These are phyloP conservation scores for Rhodotorula sp. DNA, from an alignment of 1,284 basidiomycete species.

Conservation along the genomic window DNA sequence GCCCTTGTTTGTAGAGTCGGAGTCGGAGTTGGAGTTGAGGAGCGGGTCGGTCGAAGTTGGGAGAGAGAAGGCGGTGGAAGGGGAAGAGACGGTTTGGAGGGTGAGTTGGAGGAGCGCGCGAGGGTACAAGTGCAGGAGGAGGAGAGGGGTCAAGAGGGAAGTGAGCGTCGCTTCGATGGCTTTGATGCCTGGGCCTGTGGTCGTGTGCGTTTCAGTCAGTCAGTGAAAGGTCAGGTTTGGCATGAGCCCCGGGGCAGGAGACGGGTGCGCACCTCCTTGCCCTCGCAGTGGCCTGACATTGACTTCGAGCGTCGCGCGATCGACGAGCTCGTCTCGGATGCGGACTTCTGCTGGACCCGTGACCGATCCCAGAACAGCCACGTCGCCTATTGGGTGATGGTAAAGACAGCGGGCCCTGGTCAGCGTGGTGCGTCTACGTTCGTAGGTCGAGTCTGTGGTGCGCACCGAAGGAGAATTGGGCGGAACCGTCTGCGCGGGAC, in stretches of 20 bases:
- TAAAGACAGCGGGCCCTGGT: background rate
- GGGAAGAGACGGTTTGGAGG: conserved; percentile 58
- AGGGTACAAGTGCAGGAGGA: conserved; percentile 54
- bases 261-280: conserved; percentile 48
- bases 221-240: conserved; percentile 19
- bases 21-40: conserved; percentile 6
- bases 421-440: too few relatives aligned
- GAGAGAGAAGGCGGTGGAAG: conserved; percentile 58
- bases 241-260: background rate
- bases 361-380: conserved; percentile 49
- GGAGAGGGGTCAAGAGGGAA: conserved; percentile 49
- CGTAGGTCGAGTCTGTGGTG: too few relatives aligned
- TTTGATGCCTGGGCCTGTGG: conserved; percentile 49
- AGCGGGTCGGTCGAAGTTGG: conserved; percentile 51
- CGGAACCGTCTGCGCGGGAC: conserved; percentile 41
- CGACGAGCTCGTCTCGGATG: conserved; percentile 55
- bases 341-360: conserved; percentile 57
- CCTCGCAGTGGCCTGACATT: conserved; percentile 54
- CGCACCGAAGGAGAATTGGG: conserved; percentile 41
- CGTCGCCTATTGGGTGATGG: conserved; percentile 43
- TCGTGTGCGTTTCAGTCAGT: conserved; percentile 3
- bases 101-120: conserved; percentile 63
- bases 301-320: conserved; percentile 56
- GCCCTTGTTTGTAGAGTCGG: conserved; percentile 22
- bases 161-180: conserved; percentile 48